These are phyloP conservation scores for Trapa bicornis DNA, from an alignment of 345 rosid species.

Conservation along the genomic window DNA sequence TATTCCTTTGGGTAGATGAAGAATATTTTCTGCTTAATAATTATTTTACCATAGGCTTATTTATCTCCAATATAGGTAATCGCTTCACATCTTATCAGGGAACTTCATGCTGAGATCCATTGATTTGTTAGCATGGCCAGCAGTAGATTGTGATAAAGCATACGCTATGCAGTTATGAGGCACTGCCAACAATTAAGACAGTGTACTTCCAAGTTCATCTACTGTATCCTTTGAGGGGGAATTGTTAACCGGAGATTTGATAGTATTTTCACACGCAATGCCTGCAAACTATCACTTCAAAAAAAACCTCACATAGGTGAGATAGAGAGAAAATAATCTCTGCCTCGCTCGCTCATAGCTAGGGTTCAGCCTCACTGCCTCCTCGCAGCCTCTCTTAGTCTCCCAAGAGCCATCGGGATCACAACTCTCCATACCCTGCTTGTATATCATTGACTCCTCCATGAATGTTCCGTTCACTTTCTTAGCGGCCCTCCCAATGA, in stretches of 20 bases:
- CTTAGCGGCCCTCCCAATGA: conserved; percentile 36
- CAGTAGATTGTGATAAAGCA: conserved; percentile 98
- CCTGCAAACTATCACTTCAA: too few relatives aligned
- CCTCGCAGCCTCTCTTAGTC: conserved; percentile 73
- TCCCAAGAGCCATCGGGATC: conserved; percentile 64
- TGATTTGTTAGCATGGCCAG: conserved; percentile 90
- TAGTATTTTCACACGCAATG: background rate
- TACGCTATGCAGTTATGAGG: conserved; percentile 91
- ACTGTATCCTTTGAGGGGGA: conserved; percentile 63
- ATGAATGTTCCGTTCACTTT: background rate
- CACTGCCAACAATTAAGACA: conserved; percentile 76
- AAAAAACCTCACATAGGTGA: conserved; percentile 30
- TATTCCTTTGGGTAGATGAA: too few relatives aligned
- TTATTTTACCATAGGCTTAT: background rate
- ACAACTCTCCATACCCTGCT: conserved; percentile 9
- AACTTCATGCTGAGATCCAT: conserved; percentile 97
- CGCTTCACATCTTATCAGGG: conserved; percentile 93
- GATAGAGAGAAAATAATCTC: conserved; percentile 62
- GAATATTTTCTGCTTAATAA: background rate
- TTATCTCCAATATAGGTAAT: conserved; percentile 42
- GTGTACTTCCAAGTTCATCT: conserved; percentile 96
- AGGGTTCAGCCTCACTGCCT: conserved; percentile 68
- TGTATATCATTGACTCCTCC: conserved; percentile 1
- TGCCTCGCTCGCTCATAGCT: conserved; percentile 65
- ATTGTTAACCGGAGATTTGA: background rate